Percentiles rank a stretch among this genome's conserved stretches.
phyloP scores from a whole-genome alignment of 345 rosid species.

The Noccaea caerulescens region DNA sequence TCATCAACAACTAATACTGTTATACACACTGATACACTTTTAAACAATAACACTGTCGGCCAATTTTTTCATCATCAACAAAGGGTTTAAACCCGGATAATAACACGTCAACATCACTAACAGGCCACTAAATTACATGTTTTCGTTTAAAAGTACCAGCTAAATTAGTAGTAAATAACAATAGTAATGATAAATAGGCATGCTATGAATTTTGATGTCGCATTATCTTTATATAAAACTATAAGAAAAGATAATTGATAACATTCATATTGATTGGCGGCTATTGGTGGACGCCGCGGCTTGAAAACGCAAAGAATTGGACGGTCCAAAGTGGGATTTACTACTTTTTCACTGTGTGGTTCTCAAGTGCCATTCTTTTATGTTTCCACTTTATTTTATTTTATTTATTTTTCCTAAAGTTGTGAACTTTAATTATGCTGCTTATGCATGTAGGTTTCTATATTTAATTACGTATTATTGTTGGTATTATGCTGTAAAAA shows the following conservation, averaged over 20 bases:
- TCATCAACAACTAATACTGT: background rate
- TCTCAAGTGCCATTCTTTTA: slow-evolving; percentile 27
- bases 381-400: background rate
- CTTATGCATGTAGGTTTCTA: slow-evolving; percentile 3
- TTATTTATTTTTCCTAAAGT: too few species aligned
- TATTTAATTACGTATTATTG: background rate
- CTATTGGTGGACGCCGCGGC: slow-evolving; percentile 43
- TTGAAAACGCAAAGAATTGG: slow-evolving; percentile 42
- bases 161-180: background rate
- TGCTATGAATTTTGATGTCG: slow-evolving; percentile 7
- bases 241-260: slow-evolving; percentile 3
- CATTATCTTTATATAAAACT: background rate
- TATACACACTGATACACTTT: background rate
- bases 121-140: background rate
- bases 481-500: background rate
- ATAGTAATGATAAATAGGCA: background rate
- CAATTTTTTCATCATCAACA: background rate
- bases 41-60: background rate
- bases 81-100: background rate
- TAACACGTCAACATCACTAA: background rate
- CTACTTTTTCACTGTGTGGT: slow-evolving; percentile 30
- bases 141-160: background rate
- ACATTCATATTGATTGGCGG: slow-evolving; percentile 31
- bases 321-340: slow-evolving; percentile 34
- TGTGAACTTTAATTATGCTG: slow-evolving; percentile 34